Conservation (phyloP, 768 basidiomycete genomes). For the Lactarius tabidus region DNA sequence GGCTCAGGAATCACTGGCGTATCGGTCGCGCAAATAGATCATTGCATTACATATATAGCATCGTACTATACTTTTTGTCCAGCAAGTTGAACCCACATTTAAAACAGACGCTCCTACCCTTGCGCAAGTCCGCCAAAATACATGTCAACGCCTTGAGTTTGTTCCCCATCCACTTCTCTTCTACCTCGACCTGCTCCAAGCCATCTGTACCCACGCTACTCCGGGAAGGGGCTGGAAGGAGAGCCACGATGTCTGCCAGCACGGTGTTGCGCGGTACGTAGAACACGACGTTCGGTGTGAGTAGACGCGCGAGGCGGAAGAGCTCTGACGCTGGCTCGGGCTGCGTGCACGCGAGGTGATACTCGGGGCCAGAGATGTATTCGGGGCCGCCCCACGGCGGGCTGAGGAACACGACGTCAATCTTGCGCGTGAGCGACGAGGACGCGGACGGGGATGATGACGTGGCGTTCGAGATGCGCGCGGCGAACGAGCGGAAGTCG, state of each 20-base stretch:
- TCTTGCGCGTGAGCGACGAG: conserved; percentile 39
- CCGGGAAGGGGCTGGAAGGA: conserved; percentile 33
- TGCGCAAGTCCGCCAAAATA: conserved; percentile 79
- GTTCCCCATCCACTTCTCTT: conserved; percentile 94
- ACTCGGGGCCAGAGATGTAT: conserved; percentile 57
- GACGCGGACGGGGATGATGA: neutral
- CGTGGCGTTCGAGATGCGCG: conserved; percentile 29
- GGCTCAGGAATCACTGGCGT: conserved; percentile 80
- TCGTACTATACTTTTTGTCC: neutral
- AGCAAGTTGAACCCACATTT: conserved; percentile 12
- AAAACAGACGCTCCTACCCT: conserved; percentile 64
- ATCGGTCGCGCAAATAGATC: conserved; percentile 54
- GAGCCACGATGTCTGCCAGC: conserved; percentile 63
- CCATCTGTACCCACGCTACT: neutral
- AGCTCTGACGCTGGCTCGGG: conserved; percentile 84
- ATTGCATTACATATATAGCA: neutral
- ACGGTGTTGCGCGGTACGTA: conserved; percentile 82
- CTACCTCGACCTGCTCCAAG: conserved; percentile 74
- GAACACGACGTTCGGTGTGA: conserved; percentile 83
- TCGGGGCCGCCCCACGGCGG: conserved; percentile 94
- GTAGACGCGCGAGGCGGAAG: conserved; percentile 62
- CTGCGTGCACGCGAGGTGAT: conserved; percentile 64
- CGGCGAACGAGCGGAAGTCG: conserved; percentile 83
- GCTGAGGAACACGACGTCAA: conserved; percentile 90
- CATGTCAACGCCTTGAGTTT: conserved; percentile 94